These are phyloP conservation scores for Penicillium bialowiezense DNA, from an alignment of 495 filamentous ascomycete species.

Conservation along the genomic window DNA sequence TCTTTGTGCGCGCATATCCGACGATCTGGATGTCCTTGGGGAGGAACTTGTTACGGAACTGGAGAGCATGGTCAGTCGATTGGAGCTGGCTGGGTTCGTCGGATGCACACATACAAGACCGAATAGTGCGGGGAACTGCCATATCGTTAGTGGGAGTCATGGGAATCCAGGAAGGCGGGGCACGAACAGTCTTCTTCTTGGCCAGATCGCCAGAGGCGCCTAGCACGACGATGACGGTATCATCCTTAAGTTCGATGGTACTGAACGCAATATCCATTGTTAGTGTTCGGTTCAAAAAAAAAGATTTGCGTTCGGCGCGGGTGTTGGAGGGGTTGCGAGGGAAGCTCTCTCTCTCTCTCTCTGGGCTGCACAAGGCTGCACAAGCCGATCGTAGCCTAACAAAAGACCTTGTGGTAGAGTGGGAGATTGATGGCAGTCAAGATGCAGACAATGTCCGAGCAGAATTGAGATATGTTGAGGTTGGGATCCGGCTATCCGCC, in stretches of 20 bases:
- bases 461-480: slow-evolving; percentile 14
- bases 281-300: slow-evolving; percentile 15
- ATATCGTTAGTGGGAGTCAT: slow-evolving; percentile 21
- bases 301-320: slow-evolving; percentile 12
- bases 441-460: background rate
- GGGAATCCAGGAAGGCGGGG: slow-evolving; percentile 1
- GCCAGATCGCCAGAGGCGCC: slow-evolving; percentile 97
- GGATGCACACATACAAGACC: slow-evolving; percentile 73
- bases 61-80: slow-evolving; percentile 24
- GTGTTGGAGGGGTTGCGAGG: slow-evolving; percentile 19
- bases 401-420: no score
- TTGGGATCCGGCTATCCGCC: slow-evolving; percentile 15
- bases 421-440: background rate
- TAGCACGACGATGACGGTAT: slow-evolving; percentile 96
- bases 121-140: slow-evolving; percentile 94
- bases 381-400: background rate
- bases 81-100: background rate
- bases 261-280: slow-evolving; percentile 45
- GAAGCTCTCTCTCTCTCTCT: slow-evolving; percentile 1
- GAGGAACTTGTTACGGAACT: slow-evolving; percentile 98
- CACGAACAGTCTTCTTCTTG: slow-evolving; percentile 96
- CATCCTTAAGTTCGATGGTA: slow-evolving; percentile 92
- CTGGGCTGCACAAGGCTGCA: slow-evolving; percentile 1
- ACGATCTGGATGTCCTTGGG: slow-evolving; percentile 97
- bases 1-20: slow-evolving; percentile 98